Evolutionary conservation across 495 filamentous ascomycete species (phyloP).

Genomic region (Penicillium steckii): DNA sequence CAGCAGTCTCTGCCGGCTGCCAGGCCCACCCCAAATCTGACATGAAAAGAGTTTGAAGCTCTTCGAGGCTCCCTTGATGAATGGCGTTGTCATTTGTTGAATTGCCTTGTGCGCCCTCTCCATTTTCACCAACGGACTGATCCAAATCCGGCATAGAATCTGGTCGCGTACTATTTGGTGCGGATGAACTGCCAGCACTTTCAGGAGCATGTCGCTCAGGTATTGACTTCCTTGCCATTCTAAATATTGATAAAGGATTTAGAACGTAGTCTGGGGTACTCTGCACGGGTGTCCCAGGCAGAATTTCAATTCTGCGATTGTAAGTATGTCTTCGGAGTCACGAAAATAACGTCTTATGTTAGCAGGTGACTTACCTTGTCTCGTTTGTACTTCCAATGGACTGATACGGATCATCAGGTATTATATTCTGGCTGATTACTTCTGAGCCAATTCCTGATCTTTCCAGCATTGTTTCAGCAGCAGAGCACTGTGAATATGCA

Average conservation of each 20-base stretch:
- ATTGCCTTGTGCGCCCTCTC: background rate
- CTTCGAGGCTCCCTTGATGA: slow-evolving; percentile 22
- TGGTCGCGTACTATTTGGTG: slow-evolving; percentile 14
- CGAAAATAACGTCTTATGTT: background rate
- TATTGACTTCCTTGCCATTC: slow-evolving; percentile 31
- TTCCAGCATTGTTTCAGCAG: slow-evolving; percentile 31
- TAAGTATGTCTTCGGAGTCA: background rate
- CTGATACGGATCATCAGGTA: slow-evolving; percentile 32
- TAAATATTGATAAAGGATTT: slow-evolving; percentile 31
- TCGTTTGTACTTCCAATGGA: slow-evolving; percentile 17
- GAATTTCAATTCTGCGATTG: slow-evolving; percentile 5
- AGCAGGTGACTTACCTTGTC: slow-evolving; percentile 5
- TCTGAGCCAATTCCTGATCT: slow-evolving; percentile 30
- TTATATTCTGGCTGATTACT: slow-evolving; percentile 22
- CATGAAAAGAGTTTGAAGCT: slow-evolving; percentile 31
- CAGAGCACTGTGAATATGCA: slow-evolving; percentile 9
- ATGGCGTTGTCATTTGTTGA: background rate
- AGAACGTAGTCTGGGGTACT: slow-evolving; percentile 34
- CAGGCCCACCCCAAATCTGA: slow-evolving; percentile 35
- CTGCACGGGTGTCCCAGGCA: slow-evolving; percentile 24
- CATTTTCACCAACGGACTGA: background rate
- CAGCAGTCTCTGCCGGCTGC: slow-evolving; percentile 34
- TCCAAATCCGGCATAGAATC: slow-evolving; percentile 9
- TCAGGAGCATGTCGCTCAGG: slow-evolving; percentile 34
- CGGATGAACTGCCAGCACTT: slow-evolving; percentile 17